Evolutionary conservation across 2,329 filamentous ascomycete genomes (phyloP), one percentile per base, ranked within the genome.

Genomic region (Stromatinia cepivora): DNA sequence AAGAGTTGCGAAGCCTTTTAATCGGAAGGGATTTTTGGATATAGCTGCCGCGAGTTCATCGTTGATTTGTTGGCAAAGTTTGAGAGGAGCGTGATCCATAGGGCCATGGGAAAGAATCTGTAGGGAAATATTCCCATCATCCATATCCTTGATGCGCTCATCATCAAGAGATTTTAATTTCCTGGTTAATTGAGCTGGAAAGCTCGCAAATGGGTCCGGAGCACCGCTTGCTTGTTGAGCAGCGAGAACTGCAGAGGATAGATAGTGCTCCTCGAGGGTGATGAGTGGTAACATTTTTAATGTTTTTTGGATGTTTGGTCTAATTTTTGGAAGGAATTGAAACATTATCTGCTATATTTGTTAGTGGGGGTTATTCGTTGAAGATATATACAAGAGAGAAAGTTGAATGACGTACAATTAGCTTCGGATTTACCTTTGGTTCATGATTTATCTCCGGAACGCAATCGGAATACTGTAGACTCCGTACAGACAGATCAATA

Each of bases 1-100:
- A 0, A 84, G 76, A 48, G 80, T 73, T 3, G 82, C 82, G 69
- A 84, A 81, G 10, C 79, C 82, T 5, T 79, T 79, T 39, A 83
- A 79, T 46, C 81, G 81, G 22, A 75, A 77, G 2, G 79, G 78
- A 50, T 80, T 67, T 46, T 72, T 62, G 11, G 71, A 62, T n/a
- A 81, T 76, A 3, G 77, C 76, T 2, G 71, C 31, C 2, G 75
- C 70, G 15, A 81, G 76, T 31, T 79, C 75, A 57, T 80, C 74
- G 70, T 82, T 82, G 61, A 72, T 74, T 64, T 69, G 61, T 1
- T 39, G 28, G 45, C 73, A 75, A 13, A 73, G 25, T 25, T 69
- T 13, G 11, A 70, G 57, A 17, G 70, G 66, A 13, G 67, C 65
- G 22, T 63, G 65, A 17, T 73, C 70, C 28, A 70, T 50, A 13